A percentile compares a stretch with the other conserved stretches of the same genome.
Conservation (phyloP, 306 rosid genomes). For the Ormosia semicastrata region DNA sequence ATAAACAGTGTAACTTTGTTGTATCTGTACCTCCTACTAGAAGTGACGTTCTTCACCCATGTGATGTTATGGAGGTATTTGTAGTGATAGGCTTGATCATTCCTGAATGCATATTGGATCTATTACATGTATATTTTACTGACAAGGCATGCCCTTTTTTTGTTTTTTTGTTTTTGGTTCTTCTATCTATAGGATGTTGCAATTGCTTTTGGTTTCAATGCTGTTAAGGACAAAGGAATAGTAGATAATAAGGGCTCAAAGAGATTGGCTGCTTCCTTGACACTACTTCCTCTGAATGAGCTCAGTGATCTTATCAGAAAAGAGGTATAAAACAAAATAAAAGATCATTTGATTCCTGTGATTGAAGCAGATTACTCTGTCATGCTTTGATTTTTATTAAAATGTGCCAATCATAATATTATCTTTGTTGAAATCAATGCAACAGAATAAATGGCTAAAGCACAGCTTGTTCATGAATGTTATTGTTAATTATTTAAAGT, state of each 20-base stretch:
- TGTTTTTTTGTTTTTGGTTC: neutral
- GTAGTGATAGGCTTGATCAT: neutral
- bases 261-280: constrained; percentile 69
- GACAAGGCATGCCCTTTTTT: constrained; percentile 5
- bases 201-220: constrained; percentile 85
- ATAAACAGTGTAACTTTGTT: constrained; percentile 34
- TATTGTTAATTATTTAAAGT: constrained; percentile 9
- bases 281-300: constrained; percentile 75
- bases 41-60: constrained; percentile 94
- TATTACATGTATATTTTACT: constrained; percentile 17
- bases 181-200: constrained; percentile 76
- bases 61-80: constrained; percentile 94
- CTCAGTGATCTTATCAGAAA: constrained; percentile 70
- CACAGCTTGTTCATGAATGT: neutral
- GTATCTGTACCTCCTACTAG: constrained; percentile 89
- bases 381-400: neutral
- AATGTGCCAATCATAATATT: neutral
- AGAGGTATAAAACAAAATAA: constrained; percentile 54
- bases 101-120: neutral
- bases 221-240: constrained; percentile 74
- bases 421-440: neutral
- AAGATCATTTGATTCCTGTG: neutral
- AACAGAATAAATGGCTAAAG: constrained; percentile 1
- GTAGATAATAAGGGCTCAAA: constrained; percentile 76
- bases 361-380: constrained; percentile 11